Evolutionary conservation across 352 stramenopile genomes (phyloP).

Genomic region (Phytopythium vexans): DNA sequence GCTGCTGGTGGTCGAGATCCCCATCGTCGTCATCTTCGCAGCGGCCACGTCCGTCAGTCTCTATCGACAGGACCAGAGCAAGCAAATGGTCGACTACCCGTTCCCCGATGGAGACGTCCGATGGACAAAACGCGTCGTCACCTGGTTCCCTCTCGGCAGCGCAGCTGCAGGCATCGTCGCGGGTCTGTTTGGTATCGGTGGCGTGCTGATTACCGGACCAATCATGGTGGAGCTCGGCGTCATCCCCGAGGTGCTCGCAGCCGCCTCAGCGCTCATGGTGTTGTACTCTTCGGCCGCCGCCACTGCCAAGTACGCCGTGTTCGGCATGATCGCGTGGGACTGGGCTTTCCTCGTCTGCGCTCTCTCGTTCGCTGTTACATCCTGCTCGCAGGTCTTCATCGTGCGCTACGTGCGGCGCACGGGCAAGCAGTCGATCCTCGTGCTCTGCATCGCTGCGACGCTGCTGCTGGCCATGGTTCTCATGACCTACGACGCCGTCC

Average conservation of each 20-base stretch:
- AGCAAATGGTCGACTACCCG: conserved; percentile 34
- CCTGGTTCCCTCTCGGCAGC: conserved; percentile 30
- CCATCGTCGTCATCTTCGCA: conserved; percentile 44
- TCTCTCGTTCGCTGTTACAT: conserved; percentile 46
- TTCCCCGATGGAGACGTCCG: conserved; percentile 37
- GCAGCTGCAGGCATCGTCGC: conserved; percentile 43
- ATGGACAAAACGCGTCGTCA: conserved; percentile 35
- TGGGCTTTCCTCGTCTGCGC: conserved; percentile 38
- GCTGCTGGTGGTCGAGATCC: conserved; percentile 39
- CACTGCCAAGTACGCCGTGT: conserved; percentile 49
- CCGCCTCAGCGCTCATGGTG: conserved; percentile 29
- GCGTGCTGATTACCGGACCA: conserved; percentile 28
- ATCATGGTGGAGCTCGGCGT: conserved; percentile 24
- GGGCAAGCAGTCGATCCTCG: conserved; percentile 54
- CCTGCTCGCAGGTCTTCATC: conserved; percentile 40
- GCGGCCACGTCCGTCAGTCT: conserved; percentile 27
- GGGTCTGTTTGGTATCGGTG: conserved; percentile 47
- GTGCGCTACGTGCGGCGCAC: conserved; percentile 37
- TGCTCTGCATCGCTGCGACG: conserved; percentile 47
- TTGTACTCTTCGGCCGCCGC: conserved; percentile 50
- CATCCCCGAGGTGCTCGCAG: conserved; percentile 35
- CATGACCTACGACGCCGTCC: conserved; percentile 55
- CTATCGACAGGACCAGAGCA: conserved; percentile 25
- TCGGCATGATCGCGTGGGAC: conserved; percentile 51
- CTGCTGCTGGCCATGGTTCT: conserved; percentile 36